phyloP scores from a whole-genome alignment of 2,329 filamentous ascomycete species.

The Blumeria hordei region DNA sequence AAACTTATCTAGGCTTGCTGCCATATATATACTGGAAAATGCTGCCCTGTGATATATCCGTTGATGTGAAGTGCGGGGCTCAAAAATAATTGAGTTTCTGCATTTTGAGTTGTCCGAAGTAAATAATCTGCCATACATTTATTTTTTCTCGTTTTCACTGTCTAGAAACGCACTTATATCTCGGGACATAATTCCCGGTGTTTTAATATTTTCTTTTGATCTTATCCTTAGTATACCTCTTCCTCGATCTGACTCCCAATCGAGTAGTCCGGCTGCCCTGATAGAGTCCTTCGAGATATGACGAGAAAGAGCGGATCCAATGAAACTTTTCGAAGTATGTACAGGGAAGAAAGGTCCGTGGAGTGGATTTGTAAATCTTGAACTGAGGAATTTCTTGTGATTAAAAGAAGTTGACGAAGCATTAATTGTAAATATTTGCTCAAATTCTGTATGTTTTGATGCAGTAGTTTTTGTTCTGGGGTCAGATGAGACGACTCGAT shows the following conservation, averaged over 20 bases:
- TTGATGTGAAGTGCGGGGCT: no score
- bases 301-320: conserved; percentile 7
- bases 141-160: no score
- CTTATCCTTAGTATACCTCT: not conserved
- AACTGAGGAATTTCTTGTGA: conserved; percentile 6
- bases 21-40: no score
- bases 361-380: conserved; percentile 8
- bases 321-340: conserved; percentile 4
- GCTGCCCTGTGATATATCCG: no score
- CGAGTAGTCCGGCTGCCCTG: conserved; percentile 8
- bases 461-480: not conserved
- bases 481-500: conserved; percentile 6
- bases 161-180: not conserved
- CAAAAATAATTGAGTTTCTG: no score
- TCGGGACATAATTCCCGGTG: not conserved
- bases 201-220: not conserved
- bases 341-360: conserved; percentile 11
- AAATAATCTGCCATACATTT: no score
- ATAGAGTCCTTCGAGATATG: conserved; percentile 6
- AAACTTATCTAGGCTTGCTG: no score
- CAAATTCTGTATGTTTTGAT: not conserved
- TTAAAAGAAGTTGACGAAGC: conserved; percentile 6
- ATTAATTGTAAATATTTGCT: conserved; percentile 8
- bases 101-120: no score
- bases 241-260: conserved; percentile 13